Evolutionary conservation across 352 stramenopile genomes (phyloP).

Genomic region (Phytophthora fragariae): DNA sequence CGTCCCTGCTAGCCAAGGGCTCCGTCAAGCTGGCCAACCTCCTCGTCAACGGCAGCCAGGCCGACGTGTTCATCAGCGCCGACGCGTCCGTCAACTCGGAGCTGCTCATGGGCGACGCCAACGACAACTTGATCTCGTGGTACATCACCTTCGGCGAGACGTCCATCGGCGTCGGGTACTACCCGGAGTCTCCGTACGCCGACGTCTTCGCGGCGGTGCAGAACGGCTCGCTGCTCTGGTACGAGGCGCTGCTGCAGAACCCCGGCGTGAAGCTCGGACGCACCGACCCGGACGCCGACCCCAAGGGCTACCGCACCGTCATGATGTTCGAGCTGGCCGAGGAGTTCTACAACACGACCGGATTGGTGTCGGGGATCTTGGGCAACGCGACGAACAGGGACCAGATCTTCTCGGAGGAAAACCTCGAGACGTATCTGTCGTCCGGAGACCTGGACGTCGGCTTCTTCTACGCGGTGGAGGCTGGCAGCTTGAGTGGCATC

Average conservation of each 20-base stretch:
- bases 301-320: conserved; percentile 45
- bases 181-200: conserved; percentile 34
- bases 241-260: conserved; percentile 40
- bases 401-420: conserved; percentile 48
- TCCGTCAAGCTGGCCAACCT: conserved; percentile 45
- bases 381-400: conserved; percentile 42
- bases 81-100: conserved; percentile 42
- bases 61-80: conserved; percentile 48
- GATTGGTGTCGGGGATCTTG: conserved; percentile 30
- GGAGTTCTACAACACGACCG: conserved; percentile 39
- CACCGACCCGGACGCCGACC: conserved; percentile 40
- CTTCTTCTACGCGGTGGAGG: conserved; percentile 45
- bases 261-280: conserved; percentile 41
- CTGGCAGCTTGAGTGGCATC: conserved; percentile 31
- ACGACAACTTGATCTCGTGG: conserved; percentile 44
- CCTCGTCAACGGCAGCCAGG: conserved; percentile 37
- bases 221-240: conserved; percentile 43
- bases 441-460: conserved; percentile 41
- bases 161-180: conserved; percentile 39
- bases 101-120: conserved; percentile 39
- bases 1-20: conserved; percentile 39
- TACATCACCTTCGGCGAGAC: conserved; percentile 45
- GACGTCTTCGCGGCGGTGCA: conserved; percentile 39
- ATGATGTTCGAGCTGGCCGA: conserved; percentile 50
- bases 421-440: conserved; percentile 39